A percentile compares a stretch with the other conserved stretches of the same genome.
phyloP scores from a whole-genome alignment of 257 asterid species.

The Gentiana straminea region DNA sequence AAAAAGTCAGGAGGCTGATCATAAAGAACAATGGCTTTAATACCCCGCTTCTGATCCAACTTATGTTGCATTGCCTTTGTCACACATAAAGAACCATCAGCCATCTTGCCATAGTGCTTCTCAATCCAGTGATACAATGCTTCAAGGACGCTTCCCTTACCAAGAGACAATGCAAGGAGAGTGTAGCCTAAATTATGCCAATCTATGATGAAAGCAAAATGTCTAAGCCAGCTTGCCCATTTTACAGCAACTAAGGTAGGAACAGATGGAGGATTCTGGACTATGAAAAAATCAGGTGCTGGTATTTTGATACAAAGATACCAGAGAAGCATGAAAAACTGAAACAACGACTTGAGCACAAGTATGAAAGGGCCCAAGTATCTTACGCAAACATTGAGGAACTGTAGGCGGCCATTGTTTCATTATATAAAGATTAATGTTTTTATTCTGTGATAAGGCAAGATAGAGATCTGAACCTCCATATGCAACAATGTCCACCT shows the following conservation, averaged over 20 bases:
- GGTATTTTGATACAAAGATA: constrained; percentile 78
- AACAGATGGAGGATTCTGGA: constrained; percentile 99
- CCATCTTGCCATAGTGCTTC: constrained; percentile 77
- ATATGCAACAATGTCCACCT: too few relatives aligned
- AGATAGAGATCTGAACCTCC: too few relatives aligned
- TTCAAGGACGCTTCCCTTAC: constrained; percentile 73
- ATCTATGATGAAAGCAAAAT: constrained; percentile 62
- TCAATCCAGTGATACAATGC: constrained; percentile 76
- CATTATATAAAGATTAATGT: constrained; percentile 6
- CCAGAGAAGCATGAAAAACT: constrained; percentile 83
- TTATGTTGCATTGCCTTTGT: constrained; percentile 98
- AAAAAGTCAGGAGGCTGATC: constrained; percentile 97
- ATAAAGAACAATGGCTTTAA: constrained; percentile 81
- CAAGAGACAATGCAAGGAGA: constrained; percentile 72
- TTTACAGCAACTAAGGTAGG: constrained; percentile 90
- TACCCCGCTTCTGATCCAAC: constrained; percentile 87
- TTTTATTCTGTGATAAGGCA: too few relatives aligned
- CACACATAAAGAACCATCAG: constrained; percentile 90
- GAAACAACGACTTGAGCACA: constrained; percentile 65
- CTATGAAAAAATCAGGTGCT: constrained; percentile 79
- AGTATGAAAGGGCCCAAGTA: constrained; percentile 70
- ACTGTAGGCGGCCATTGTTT: constrained; percentile 63
- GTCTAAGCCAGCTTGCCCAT: constrained; percentile 82
- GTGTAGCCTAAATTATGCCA: constrained; percentile 98
- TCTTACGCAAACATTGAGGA: constrained; percentile 50